A percentile compares a stretch with the other conserved stretches of the same genome.
phyloP scores from a whole-genome alignment of 2,329 filamentous ascomycete genomes.

The Exophiala bonariae region DNA sequence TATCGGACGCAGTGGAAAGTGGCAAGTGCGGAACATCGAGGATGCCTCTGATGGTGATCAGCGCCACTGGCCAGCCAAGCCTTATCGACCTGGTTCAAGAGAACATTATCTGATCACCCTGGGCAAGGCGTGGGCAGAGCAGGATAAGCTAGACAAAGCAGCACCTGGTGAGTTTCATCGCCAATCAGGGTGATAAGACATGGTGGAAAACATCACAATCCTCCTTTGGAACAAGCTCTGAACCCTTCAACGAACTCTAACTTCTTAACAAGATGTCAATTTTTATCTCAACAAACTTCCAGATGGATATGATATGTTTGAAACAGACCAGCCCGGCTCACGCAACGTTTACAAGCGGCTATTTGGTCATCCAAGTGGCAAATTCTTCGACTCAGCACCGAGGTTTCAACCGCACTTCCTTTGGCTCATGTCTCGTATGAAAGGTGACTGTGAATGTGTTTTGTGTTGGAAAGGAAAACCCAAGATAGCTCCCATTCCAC shows the following conservation, averaged over 20 bases:
- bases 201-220: background rate
- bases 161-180: slow-evolving; percentile 33
- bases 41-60: slow-evolving; percentile 40
- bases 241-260: background rate
- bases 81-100: slow-evolving; percentile 40
- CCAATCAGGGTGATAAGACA: background rate
- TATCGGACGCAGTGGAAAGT: background rate
- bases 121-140: slow-evolving; percentile 49
- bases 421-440: slow-evolving; percentile 52
- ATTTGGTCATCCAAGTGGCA: slow-evolving; percentile 56
- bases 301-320: slow-evolving; percentile 53
- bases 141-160: slow-evolving; percentile 35
- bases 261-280: slow-evolving; percentile 26
- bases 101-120: slow-evolving; percentile 49
- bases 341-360: slow-evolving; percentile 54
- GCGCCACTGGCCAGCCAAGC: slow-evolving; percentile 36
- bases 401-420: slow-evolving; percentile 60
- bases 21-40: slow-evolving; percentile 16
- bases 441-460: slow-evolving; percentile 50
- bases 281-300: slow-evolving; percentile 57
- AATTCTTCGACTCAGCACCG: slow-evolving; percentile 54
- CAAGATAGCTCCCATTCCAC: slow-evolving; percentile 9
- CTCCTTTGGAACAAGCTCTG: background rate
- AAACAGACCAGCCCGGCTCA: slow-evolving; percentile 44
- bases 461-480: slow-evolving; percentile 39